Evolutionary conservation across 2,329 filamentous ascomycete genomes (phyloP).

Genomic region (Mollisiaceae sp.): DNA sequence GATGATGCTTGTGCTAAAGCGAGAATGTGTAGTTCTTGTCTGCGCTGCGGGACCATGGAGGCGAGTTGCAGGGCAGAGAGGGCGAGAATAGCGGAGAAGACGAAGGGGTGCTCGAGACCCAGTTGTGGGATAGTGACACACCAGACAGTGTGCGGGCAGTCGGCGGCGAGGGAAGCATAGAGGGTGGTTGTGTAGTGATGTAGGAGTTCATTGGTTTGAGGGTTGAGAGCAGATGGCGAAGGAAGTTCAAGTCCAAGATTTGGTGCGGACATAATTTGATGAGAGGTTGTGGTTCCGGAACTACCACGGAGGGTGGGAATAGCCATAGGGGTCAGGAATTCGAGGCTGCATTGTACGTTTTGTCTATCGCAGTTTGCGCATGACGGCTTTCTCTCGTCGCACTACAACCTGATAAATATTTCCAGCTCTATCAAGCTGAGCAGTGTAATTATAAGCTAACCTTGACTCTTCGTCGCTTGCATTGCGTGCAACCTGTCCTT

Average conservation of each 20-base stretch:
- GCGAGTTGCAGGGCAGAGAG: constrained; percentile 33
- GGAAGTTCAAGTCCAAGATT: not conserved
- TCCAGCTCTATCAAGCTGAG: not conserved
- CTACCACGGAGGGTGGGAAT: too few relatives aligned
- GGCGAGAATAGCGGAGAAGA: constrained; percentile 38
- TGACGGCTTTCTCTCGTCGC: constrained; percentile 27
- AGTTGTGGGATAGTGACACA: constrained; percentile 19
- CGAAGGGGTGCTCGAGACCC: constrained; percentile 22
- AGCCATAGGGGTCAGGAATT: constrained; percentile 25
- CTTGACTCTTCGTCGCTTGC: constrained; percentile 27
- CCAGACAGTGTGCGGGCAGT: constrained; percentile 7
- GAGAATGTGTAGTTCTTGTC: constrained; percentile 2
- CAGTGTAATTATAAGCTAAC: constrained; percentile 17
- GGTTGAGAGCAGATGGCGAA: constrained; percentile 16
- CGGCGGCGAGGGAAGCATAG: constrained; percentile 13
- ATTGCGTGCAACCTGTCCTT: constrained; percentile 29
- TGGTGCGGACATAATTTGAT: not conserved
- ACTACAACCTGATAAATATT: constrained; percentile 19
- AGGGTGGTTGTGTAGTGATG: constrained; percentile 23
- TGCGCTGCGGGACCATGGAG: constrained; percentile 25
- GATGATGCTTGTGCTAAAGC: constrained; percentile 13
- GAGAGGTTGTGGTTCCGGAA: too few relatives aligned
- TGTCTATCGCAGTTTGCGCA: constrained; percentile 24
- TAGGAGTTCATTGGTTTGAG: constrained; percentile 20
- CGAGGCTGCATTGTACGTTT: constrained; percentile 26